Base-by-base conservation (phyloP, 768 basidiomycete species). In the Cubamyces sp. region DNA sequence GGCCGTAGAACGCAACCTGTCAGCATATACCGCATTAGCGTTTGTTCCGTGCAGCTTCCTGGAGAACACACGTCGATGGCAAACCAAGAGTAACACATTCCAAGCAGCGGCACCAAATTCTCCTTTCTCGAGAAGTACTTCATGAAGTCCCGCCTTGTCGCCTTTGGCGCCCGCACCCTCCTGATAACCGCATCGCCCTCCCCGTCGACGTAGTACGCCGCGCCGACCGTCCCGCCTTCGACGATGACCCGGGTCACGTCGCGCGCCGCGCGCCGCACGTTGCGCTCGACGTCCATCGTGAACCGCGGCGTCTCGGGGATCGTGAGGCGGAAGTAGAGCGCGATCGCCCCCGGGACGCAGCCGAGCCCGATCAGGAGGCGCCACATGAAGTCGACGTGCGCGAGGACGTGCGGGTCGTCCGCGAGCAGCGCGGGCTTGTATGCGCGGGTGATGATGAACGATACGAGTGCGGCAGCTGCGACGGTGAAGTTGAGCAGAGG, bases 51-150 rank as follows among this genome's bases (percentile, higher is more conserved):
- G 16, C 15, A 42, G 21, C 8, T 5, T n/a, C 3, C 6, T 3
- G 30, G 3, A 47, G 9, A 8, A 78, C 88, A 60, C 39, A 87
- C 87, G 67, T 92, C 92, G 23, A 94, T 84, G 5, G 92, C 93
- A 64, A 96, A 96, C 94, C 94, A 96, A 9, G 88, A 90, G 72
- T 88, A 96, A 0, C 91, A 75, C 1, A 87, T 82, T 23, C 92
- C 94, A 46, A 95, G 72, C 57, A 96, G 82, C 56, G 94, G 76
- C 75, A 94, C 95, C 66, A 81, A 73, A 74, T 96, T 92, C 74
- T 87, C 69, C 88, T 87, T 88, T 68, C 88, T 76, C 52, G 84
- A 75, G 70, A 92, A 95, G 78, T 91, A 79, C 0, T 62, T 61
- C 0, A 68, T 0, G 77, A 97, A 97, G 77, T 84, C 82, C 11